phyloP scores from a whole-genome alignment of 768 basidiomycete genomes.

The Scleroderma citrinum region DNA sequence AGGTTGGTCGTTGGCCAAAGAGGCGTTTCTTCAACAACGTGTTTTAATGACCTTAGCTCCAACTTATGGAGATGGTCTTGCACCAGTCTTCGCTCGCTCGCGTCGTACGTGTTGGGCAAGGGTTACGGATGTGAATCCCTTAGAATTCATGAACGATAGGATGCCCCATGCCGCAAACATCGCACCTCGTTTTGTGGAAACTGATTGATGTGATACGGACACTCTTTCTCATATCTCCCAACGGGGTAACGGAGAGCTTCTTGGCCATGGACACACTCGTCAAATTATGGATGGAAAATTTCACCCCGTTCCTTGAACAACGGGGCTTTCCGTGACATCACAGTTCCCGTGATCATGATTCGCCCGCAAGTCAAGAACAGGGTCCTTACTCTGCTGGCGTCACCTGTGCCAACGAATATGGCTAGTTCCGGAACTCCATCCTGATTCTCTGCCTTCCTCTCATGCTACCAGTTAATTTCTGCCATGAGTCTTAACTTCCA shows the following conservation, averaged over 20 bases:
- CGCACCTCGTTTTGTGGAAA: neutral
- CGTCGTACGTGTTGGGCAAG: neutral
- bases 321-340: neutral
- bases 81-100: neutral
- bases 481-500: conserved; percentile 2
- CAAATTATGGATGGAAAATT: neutral
- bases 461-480: neutral
- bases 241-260: too few species aligned
- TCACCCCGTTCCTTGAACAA: neutral
- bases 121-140: conserved; percentile 1
- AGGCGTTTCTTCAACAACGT: neutral
- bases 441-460: neutral
- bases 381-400: neutral
- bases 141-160: neutral
- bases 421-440: neutral
- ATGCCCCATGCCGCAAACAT: neutral
- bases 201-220: neutral
- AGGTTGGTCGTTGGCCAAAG: neutral
- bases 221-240: neutral
- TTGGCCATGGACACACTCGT: too few species aligned
- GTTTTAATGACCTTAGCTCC: neutral
- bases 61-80: neutral
- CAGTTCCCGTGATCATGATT: neutral
- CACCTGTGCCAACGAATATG: neutral
- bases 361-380: neutral